Conservation (phyloP, 768 basidiomycete genomes). For the Asterophora lycoperdoides region DNA sequence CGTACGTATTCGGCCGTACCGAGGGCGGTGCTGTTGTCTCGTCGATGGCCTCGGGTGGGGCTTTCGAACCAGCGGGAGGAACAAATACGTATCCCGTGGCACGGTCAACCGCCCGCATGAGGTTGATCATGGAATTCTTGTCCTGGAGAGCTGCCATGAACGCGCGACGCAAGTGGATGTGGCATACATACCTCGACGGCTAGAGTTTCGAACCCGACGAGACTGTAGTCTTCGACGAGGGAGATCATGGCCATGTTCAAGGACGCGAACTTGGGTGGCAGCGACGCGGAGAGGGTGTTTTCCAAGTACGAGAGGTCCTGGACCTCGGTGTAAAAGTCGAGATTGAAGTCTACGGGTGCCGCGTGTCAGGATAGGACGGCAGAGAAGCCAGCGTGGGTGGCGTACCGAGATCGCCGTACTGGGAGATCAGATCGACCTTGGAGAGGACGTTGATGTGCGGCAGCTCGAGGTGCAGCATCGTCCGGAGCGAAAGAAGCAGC, state of each 20-base stretch:
- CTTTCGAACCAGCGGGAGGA: slow-evolving; percentile 38
- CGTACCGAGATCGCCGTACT: slow-evolving; percentile 90
- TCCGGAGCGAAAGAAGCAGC: slow-evolving; percentile 84
- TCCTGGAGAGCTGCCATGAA: slow-evolving; percentile 49
- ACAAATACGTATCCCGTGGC: slow-evolving; percentile 91
- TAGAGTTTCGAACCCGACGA: slow-evolving; percentile 95
- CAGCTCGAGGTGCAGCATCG: slow-evolving; percentile 98
- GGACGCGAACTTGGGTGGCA: slow-evolving; percentile 61
- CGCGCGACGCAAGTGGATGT: not conserved
- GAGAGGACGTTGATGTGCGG: slow-evolving; percentile 97
- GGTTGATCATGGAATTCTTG: slow-evolving; percentile 89
- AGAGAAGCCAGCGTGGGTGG: too few relatives aligned
- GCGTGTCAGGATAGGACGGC: slow-evolving; percentile 6
- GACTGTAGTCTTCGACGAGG: slow-evolving; percentile 87
- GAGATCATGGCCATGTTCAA: slow-evolving; percentile 90
- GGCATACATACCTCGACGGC: slow-evolving; percentile 73
- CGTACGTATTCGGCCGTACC: slow-evolving; percentile 57
- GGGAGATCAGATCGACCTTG: slow-evolving; percentile 86
- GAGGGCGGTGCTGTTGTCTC: slow-evolving; percentile 33
- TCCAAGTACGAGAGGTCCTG: slow-evolving; percentile 91
- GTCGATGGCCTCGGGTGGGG: slow-evolving; percentile 34
- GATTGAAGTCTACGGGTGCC: slow-evolving; percentile 75
- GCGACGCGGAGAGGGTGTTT: slow-evolving; percentile 59
- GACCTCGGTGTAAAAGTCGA: slow-evolving; percentile 97
- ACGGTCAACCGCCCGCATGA: slow-evolving; percentile 80